These are phyloP conservation scores for Escovopsis sp. DNA, from an alignment of 2,329 filamentous ascomycete genomes.

Conservation along the genomic window DNA sequence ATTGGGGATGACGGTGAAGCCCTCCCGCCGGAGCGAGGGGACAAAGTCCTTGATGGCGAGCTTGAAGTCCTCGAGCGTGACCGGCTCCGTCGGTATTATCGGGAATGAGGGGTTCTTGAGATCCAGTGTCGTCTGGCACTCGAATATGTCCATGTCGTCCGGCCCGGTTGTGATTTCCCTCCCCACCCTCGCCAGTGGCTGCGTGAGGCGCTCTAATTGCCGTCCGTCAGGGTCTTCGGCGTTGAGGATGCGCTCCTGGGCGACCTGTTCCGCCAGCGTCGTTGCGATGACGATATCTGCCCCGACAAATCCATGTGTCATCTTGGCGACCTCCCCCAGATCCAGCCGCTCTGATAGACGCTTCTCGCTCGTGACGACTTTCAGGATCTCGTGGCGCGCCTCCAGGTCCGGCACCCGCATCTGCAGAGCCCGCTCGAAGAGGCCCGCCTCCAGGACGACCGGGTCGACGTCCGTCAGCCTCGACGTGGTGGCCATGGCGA, in stretches of 20 bases:
- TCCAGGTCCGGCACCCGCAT: constrained; percentile 73
- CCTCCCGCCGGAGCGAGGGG: constrained; percentile 66
- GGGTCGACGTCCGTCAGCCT: constrained; percentile 76
- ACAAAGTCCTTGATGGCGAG: constrained; percentile 50
- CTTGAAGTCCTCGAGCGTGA: constrained; percentile 45
- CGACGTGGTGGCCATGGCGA: constrained; percentile 86
- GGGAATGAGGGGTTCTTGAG: constrained; percentile 2
- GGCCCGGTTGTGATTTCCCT: not conserved
- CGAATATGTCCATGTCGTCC: constrained; percentile 3
- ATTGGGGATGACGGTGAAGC: constrained; percentile 85
- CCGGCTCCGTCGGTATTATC: not conserved
- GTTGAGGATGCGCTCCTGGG: constrained; percentile 19
- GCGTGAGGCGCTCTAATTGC: constrained; percentile 2
- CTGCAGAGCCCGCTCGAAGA: constrained; percentile 74
- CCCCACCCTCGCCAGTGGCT: not conserved
- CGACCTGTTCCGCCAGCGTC: constrained; percentile 25
- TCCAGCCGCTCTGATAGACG: constrained; percentile 55
- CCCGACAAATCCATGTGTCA: constrained; percentile 85
- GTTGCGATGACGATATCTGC: constrained; percentile 65
- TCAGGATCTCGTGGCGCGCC: constrained; percentile 64
- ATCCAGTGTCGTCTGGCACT: constrained; percentile 1
- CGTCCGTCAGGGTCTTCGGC: constrained; percentile 13
- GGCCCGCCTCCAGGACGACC: constrained; percentile 54
- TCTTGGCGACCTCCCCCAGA: constrained; percentile 58
- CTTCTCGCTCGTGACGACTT: constrained; percentile 53